phyloP scores from a whole-genome alignment of 2,329 filamentous ascomycete genomes.

The Fusarium musae region DNA sequence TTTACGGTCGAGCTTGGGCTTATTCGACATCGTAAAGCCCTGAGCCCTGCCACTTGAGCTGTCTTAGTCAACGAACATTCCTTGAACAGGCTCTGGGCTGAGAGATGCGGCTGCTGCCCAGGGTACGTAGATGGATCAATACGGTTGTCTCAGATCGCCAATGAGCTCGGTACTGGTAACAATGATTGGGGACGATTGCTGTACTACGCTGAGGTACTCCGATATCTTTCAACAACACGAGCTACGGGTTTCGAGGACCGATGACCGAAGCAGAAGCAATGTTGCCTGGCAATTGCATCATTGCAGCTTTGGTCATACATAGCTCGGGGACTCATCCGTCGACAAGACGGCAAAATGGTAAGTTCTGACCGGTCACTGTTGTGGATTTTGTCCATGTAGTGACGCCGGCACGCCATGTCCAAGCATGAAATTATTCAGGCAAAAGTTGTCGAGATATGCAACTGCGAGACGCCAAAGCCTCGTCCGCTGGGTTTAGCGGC shows the following conservation, averaged over 20 bases:
- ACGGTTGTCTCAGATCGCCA: constrained; percentile 35
- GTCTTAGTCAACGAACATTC: constrained; percentile 20
- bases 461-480: constrained; percentile 19
- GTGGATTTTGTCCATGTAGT: constrained; percentile 31
- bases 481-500: constrained; percentile 10
- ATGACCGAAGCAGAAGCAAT: constrained; percentile 19
- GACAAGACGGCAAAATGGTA: constrained; percentile 9
- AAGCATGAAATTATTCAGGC: constrained; percentile 34
- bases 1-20: constrained; percentile 11
- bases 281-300: constrained; percentile 32
- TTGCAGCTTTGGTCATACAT: constrained; percentile 37
- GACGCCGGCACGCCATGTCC: constrained; percentile 28
- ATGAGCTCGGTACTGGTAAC: constrained; percentile 28
- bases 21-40: constrained; percentile 6
- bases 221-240: constrained; percentile 33
- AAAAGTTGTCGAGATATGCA: constrained; percentile 39
- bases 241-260: constrained; percentile 26
- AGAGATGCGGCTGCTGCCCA: constrained; percentile 12
- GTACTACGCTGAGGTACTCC: constrained; percentile 13
- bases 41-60: constrained; percentile 8
- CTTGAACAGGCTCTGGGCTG: constrained; percentile 20
- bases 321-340: constrained; percentile 16
- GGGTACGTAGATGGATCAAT: constrained; percentile 23
- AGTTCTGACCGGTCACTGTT: constrained; percentile 7
- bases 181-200: constrained; percentile 23